Percentiles rank a stretch among this genome's conserved stretches.
Evolutionary conservation across 495 filamentous ascomycete genomes (phyloP).

Genomic region (Penicillium nucicola): DNA sequence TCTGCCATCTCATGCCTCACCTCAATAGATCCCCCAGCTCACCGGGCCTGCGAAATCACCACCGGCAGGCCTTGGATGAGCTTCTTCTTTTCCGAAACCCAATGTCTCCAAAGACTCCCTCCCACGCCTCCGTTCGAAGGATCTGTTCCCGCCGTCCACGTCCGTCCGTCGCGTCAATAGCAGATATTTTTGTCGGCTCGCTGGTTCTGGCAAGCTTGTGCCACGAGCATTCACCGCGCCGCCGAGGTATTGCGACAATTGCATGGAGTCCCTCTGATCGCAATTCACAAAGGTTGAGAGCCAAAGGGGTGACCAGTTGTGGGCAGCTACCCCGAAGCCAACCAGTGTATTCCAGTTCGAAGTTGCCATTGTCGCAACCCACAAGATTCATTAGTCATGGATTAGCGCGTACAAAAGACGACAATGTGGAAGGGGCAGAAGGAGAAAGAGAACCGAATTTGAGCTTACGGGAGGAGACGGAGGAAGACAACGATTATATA

Average conservation of each 20-base stretch:
- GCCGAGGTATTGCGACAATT: constrained; percentile 29
- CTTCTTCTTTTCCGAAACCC: constrained; percentile 28
- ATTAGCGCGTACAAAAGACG: constrained; percentile 17
- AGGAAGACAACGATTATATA: constrained; percentile 3
- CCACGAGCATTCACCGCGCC: constrained; percentile 47
- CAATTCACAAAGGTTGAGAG: constrained; percentile 12
- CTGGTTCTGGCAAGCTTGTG: constrained; percentile 63
- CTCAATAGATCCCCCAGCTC: constrained; percentile 52
- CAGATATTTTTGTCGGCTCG: constrained; percentile 60
- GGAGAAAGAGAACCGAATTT: not conserved
- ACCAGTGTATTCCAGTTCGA: constrained; percentile 18
- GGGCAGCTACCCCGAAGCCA: constrained; percentile 16
- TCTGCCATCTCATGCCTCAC: constrained; percentile 61
- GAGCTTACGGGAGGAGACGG: not conserved
- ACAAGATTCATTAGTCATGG: constrained; percentile 33
- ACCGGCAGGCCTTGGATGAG: constrained; percentile 45
- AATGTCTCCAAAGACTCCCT: constrained; percentile 32
- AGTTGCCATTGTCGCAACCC: constrained; percentile 19
- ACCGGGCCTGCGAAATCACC: constrained; percentile 46
- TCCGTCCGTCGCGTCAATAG: constrained; percentile 40
- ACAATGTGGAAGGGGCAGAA: not conserved
- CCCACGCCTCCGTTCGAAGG: constrained; percentile 31
- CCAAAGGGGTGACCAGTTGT: constrained; percentile 9
- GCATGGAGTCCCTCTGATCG: constrained; percentile 11
- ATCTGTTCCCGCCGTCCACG: constrained; percentile 40